These are phyloP conservation scores for Thelonectria discophora DNA, from an alignment of 2,329 filamentous ascomycete species.

Conservation along the genomic window DNA sequence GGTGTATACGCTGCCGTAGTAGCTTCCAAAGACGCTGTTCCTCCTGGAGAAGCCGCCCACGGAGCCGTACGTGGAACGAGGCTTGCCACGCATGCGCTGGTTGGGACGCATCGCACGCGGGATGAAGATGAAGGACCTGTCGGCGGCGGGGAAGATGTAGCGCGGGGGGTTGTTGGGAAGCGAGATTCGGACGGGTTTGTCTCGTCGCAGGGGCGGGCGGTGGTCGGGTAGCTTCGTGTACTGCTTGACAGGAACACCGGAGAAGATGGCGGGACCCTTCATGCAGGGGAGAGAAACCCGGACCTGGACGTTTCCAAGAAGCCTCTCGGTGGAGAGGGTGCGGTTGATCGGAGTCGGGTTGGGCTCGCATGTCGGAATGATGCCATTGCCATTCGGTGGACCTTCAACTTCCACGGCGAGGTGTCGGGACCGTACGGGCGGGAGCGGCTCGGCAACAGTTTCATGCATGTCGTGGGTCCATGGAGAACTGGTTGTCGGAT, in stretches of 20 bases:
- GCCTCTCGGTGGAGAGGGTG: slow-evolving; percentile 82
- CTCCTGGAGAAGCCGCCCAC: slow-evolving; percentile 76
- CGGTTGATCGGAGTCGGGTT: slow-evolving; percentile 74
- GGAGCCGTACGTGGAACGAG: slow-evolving; percentile 75
- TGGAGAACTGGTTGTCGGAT: slow-evolving; percentile 74
- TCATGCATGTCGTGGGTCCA: slow-evolving; percentile 98
- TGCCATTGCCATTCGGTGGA: slow-evolving; percentile 62
- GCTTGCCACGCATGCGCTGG: slow-evolving; percentile 76
- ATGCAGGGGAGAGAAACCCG: slow-evolving; percentile 82
- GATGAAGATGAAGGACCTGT: slow-evolving; percentile 98
- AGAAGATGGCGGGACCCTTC: slow-evolving; percentile 74
- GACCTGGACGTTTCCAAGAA: slow-evolving; percentile 85
- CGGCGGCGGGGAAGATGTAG: slow-evolving; percentile 89
- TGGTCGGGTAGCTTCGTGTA: slow-evolving; percentile 96
- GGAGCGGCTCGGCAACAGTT: slow-evolving; percentile 59
- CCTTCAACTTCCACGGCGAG: slow-evolving; percentile 56
- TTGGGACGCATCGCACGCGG: slow-evolving; percentile 92
- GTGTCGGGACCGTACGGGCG: slow-evolving; percentile 54
- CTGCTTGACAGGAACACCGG: slow-evolving; percentile 83
- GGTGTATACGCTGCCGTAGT: slow-evolving; percentile 80
- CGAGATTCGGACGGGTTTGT: slow-evolving; percentile 95
- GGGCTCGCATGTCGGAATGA: slow-evolving; percentile 65
- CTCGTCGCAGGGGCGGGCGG: slow-evolving; percentile 88
- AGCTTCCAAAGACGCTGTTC: slow-evolving; percentile 82
- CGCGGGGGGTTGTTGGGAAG: slow-evolving; percentile 80